Conservation (phyloP, 2,329 filamentous ascomycete species). For the Phaeosphaeriaceae sp. region DNA sequence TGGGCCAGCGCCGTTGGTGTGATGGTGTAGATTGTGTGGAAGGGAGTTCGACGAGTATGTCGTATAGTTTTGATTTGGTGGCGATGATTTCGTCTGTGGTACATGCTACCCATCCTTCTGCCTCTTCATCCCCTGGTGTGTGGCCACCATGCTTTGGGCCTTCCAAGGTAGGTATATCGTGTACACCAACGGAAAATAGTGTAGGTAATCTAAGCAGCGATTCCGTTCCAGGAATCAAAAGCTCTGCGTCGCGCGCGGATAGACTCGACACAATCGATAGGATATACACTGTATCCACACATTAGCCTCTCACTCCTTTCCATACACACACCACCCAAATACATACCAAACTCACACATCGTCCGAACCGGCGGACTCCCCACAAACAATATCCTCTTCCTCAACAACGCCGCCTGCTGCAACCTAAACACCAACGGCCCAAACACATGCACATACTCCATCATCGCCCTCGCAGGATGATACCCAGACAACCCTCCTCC, state of each 20-base stretch:
- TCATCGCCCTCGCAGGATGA: slow-evolving; percentile 86
- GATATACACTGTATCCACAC: slow-evolving; percentile 79
- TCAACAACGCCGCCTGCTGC: slow-evolving; percentile 81
- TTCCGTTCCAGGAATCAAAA: slow-evolving; percentile 68
- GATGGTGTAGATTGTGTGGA: slow-evolving; percentile 61
- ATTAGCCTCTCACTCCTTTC: slow-evolving; percentile 7
- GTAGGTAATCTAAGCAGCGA: slow-evolving; percentile 72
- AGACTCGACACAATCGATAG: slow-evolving; percentile 92
- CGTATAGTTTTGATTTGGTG: slow-evolving; percentile 86
- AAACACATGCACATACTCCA: slow-evolving; percentile 78
- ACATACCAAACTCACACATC: slow-evolving; percentile 84
- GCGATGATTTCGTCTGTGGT: slow-evolving; percentile 93
- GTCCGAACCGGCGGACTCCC: slow-evolving; percentile 84
- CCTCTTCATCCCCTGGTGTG: slow-evolving; percentile 54
- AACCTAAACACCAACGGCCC: slow-evolving; percentile 92
- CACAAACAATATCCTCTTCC: slow-evolving; percentile 87
- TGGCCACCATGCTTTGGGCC: slow-evolving; percentile 50
- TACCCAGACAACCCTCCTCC: slow-evolving; percentile 71
- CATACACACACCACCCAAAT: too few species aligned
- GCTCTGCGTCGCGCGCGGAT: slow-evolving; percentile 72
- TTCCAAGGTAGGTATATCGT: slow-evolving; percentile 83
- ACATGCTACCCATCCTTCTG: slow-evolving; percentile 85
- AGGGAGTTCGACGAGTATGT: slow-evolving; percentile 85
- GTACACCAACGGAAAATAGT: slow-evolving; percentile 91
- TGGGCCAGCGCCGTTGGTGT: slow-evolving; percentile 76